Evolutionary conservation across 352 stramenopile species (phyloP).

Genomic region (Discostella stelligera): DNA sequence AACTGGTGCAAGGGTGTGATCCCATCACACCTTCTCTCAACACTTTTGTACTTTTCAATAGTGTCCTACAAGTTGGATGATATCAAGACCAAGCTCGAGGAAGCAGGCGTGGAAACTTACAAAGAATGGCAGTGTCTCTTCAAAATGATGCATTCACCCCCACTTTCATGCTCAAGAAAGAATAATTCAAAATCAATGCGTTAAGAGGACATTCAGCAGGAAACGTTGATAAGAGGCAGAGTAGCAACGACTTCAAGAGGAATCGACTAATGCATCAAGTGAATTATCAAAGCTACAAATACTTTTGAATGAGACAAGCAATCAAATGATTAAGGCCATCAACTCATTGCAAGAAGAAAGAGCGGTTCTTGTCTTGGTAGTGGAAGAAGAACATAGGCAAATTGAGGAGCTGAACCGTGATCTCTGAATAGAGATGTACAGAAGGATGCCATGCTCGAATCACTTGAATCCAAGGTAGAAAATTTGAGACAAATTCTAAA

Average conservation of each 20-base stretch:
- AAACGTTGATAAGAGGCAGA: conserved; percentile 37
- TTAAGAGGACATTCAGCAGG: conserved; percentile 24
- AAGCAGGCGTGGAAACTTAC: conserved; percentile 25
- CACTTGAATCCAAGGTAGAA: conserved; percentile 6
- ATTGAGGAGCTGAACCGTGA: conserved; percentile 22
- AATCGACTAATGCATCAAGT: conserved; percentile 19
- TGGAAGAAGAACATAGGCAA: conserved; percentile 25
- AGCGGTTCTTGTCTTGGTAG: conserved; percentile 17
- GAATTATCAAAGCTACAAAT: conserved; percentile 31
- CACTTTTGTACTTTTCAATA: conserved; percentile 39
- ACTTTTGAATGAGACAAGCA: conserved; percentile 36
- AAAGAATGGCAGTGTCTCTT: conserved; percentile 36
- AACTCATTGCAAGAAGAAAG: conserved; percentile 42
- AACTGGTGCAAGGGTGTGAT: conserved; percentile 11
- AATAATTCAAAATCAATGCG: conserved; percentile 41
- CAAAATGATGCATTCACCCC: conserved; percentile 30
- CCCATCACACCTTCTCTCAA: conserved; percentile 30
- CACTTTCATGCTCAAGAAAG: conserved; percentile 44
- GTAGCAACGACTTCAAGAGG: not conserved
- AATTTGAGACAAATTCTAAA: conserved; percentile 9
- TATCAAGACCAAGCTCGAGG: conserved; percentile 48
- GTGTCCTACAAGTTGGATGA: conserved; percentile 45
- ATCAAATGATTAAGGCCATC: conserved; percentile 44
- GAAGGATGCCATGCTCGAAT: conserved; percentile 9
- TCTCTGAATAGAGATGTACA: conserved; percentile 17